These are phyloP conservation scores for Fusarium foetens DNA, from an alignment of 2,329 filamentous ascomycete genomes.

Conservation along the genomic window DNA sequence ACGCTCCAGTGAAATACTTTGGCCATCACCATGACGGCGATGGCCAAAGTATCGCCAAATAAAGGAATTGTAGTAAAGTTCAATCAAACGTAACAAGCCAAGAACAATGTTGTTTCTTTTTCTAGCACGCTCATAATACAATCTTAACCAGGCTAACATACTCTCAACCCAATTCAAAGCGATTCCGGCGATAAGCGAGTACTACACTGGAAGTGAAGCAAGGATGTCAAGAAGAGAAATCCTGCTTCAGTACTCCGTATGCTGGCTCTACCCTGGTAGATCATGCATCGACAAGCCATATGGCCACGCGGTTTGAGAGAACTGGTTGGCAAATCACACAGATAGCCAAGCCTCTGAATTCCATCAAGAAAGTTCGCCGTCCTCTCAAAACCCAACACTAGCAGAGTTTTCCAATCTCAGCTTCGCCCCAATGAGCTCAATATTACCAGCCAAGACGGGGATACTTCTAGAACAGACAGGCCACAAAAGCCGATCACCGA, in stretches of 20 bases:
- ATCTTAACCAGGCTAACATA: too few species aligned
- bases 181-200: background rate
- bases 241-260: rapidly evolving
- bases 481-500: background rate
- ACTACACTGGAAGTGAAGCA: background rate
- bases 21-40: too few species aligned
- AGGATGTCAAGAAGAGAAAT: background rate
- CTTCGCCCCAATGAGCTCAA: background rate
- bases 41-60: too few species aligned
- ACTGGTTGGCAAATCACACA: background rate
- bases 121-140: too few species aligned
- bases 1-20: too few species aligned
- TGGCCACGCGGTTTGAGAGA: background rate
- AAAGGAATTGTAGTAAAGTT: too few species aligned
- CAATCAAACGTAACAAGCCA: too few species aligned
- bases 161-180: too few species aligned
- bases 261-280: background rate
- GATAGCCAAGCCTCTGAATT: background rate
- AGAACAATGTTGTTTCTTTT: too few species aligned
- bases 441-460: conserved; percentile 6
- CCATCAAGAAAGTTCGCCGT: rapidly evolving
- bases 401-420: background rate
- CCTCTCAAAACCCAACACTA: background rate
- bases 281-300: background rate
- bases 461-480: conserved; percentile 10